These are phyloP conservation scores for Persicaria maculosa DNA, from an alignment of 148 eudicot genomes.

Conservation along the genomic window DNA sequence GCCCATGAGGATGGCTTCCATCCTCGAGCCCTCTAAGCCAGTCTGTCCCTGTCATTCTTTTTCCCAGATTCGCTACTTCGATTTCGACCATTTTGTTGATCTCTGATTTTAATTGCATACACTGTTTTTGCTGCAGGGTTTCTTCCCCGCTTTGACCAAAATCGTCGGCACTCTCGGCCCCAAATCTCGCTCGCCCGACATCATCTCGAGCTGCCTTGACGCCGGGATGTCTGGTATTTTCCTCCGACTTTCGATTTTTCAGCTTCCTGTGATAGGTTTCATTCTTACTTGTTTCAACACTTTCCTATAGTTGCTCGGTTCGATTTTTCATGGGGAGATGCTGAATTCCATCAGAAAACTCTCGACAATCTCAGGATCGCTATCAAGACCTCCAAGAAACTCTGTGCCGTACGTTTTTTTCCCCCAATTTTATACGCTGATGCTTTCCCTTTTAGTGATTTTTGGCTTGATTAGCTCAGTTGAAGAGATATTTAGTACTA, in stretches of 20 bases:
- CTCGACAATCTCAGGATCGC: constrained; percentile 77
- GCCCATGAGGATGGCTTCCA: constrained; percentile 90
- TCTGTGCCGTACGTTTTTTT: constrained; percentile 63
- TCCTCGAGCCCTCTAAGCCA: constrained; percentile 78
- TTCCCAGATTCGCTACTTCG: not conserved
- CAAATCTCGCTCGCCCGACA: constrained; percentile 62
- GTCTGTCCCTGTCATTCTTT: constrained; percentile 21
- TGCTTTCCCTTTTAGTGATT: not conserved
- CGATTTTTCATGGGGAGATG: constrained; percentile 88
- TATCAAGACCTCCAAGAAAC: constrained; percentile 69
- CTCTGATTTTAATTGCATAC: too few relatives aligned
- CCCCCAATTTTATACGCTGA: not conserved
- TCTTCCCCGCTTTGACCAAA: constrained; percentile 86
- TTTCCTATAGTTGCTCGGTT: constrained; percentile 64
- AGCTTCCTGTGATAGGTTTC: not conserved
- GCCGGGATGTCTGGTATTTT: constrained; percentile 83
- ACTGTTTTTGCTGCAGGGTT: constrained; percentile 32
- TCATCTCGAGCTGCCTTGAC: constrained; percentile 67
- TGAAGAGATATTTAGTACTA: too few relatives aligned
- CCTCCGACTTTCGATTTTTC: not conserved
- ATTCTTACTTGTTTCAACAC: not conserved
- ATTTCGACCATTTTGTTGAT: not conserved
- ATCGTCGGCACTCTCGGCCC: constrained; percentile 95
- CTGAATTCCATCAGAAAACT: constrained; percentile 72
- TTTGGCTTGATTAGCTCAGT: too few relatives aligned